Evolutionary conservation across 1,139 yeast species (phyloP).

Genomic region (Nadsonia commutata): DNA sequence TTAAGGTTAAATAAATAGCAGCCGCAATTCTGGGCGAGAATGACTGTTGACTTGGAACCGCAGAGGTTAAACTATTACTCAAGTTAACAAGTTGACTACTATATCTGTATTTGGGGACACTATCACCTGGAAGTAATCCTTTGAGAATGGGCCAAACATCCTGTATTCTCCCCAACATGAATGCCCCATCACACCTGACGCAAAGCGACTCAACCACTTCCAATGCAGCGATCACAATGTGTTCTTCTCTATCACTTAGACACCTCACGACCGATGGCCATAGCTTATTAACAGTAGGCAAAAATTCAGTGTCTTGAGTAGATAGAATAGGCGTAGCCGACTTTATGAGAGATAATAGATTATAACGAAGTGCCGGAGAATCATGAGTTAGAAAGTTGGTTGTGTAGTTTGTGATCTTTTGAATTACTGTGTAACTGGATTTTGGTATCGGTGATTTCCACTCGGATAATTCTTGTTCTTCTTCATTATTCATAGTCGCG

Average conservation of each 20-base stretch:
- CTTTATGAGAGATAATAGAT: constrained; percentile 38
- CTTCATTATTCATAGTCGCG: constrained; percentile 17
- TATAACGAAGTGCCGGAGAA: constrained; percentile 39
- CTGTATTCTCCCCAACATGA: constrained; percentile 34
- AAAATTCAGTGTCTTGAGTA: constrained; percentile 39
- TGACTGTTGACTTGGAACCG: neutral
- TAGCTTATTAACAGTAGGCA: constrained; percentile 52
- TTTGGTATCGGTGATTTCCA: constrained; percentile 60
- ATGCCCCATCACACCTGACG: constrained; percentile 32
- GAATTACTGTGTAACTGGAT: constrained; percentile 39
- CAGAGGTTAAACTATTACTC: neutral
- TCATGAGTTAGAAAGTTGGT: constrained; percentile 58
- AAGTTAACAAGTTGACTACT: neutral
- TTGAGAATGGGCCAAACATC: constrained; percentile 28
- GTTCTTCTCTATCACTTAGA: constrained; percentile 19
- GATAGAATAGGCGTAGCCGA: constrained; percentile 47
- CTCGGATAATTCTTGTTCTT: constrained; percentile 19
- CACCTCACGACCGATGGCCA: constrained; percentile 42
- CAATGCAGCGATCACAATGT: constrained; percentile 27
- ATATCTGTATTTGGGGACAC: neutral
- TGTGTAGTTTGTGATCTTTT: constrained; percentile 53
- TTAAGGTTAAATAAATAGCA: neutral
- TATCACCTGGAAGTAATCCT: constrained; percentile 8
- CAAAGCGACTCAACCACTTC: constrained; percentile 28
- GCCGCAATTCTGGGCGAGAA: neutral